Evolutionary conservation across 306 rosid species (phyloP), one percentile per base, ranked within the genome.

Genomic region (Cucurbita moschata): DNA sequence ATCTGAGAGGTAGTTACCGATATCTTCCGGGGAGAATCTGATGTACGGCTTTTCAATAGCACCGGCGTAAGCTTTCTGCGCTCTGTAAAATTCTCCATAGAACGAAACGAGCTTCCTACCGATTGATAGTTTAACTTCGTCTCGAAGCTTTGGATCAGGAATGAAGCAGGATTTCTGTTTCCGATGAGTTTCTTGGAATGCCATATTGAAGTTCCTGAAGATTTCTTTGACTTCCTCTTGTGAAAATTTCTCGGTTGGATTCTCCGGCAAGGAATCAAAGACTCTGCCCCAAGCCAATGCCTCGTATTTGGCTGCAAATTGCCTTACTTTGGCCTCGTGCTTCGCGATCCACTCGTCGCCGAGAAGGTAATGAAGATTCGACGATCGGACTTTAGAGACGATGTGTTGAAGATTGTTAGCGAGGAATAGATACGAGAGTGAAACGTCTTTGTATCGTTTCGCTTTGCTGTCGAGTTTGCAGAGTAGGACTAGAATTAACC

Each of bases 391-490:
- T 54, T 93, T 93, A 4, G 7, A 78, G 79, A 90, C 88, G 74
- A 90, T 84, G 84, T 88, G 87, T 38, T 87, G 92, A 58, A 93
- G 89, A 79, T 93, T 93, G 76, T 93, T 93, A 13, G 97, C 90
- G 1, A 93, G 86, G 79, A 93, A 93, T 18, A 93, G 72, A 76
- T 93, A 93, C 2, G 96, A 83, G 2, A 85, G 86, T 0, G 98
- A 89, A 43, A 86, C 86, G 81, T 90, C 90, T 16, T 85, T 87
- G 86, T 86, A 86, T 13, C 81, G 82, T 61, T 80, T 78, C 0
- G 90, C 86, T 69, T 83, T 88, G 1, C 78, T 84, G 79, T 90
- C 98, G 43, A 93, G 90, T 53, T 90, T 90, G 70, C 98, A 93
- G 75, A 93, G 96, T 1, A 93, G 70, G 7, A 87, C 85, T 0